Evolutionary conservation across 441 rosid species (phyloP), one percentile per base, ranked within the genome.

Genomic region (Brassica hybrid): DNA sequence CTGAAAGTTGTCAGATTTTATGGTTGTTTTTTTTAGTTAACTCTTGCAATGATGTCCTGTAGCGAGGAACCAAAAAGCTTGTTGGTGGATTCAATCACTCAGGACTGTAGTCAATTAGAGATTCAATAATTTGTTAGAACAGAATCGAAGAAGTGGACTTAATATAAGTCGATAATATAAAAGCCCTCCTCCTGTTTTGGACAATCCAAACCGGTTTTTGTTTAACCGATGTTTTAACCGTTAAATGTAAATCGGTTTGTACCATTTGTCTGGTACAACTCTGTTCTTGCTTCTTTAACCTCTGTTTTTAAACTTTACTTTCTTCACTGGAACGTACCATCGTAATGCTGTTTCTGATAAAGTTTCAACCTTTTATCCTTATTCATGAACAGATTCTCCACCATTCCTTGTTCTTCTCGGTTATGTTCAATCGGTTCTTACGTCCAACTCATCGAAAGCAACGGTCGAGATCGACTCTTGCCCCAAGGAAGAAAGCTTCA

Each of bases 401-500:
- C 70, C 73, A 1, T 72, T 32, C 17, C 72, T 79, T 74, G 79
- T 73, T 84, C 80, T 32, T 80, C 66, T 60, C 84, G 73, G 58
- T 48, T 80, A 48, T 69, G 82, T 38, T 79, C 86, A 5, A 52
- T 80, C 2, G 79, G 76, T 13, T 60, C 79, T 54, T 91, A 64
- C 69, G 63, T 54, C 43, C 54, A 82, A 12, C 84, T 88, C 64
- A 80, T 88, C 23, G 74, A 82, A 52, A 32, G 61, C 5, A 87
- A 61, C 79, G 62, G 80, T 60, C 86, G 73, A 38, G 52, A 78
- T 69, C 91, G 81, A 75, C 71, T 86, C 2, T 48, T 86, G 11
- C 10, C 43, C 32, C 30, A 36, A 13, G 93, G 88, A 7, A 86
- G 65, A 77, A 21, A 27, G 41, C 86, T 89, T 36, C 97, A 93